Evolutionary conservation across 768 basidiomycete genomes (phyloP).

Genomic region (Collybia mongolica): DNA sequence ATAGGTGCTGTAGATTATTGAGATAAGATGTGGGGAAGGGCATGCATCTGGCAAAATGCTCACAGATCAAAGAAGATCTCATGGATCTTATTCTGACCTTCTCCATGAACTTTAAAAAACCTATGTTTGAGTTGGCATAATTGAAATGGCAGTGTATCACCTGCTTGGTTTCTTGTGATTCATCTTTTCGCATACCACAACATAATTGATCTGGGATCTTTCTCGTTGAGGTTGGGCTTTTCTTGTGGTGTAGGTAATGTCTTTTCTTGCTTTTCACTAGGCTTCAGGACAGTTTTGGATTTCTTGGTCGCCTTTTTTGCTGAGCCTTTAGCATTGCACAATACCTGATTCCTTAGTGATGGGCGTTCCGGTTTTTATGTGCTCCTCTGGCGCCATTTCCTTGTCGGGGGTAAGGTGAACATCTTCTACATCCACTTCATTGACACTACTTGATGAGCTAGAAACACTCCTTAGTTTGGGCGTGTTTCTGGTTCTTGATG

Average conservation of each 20-base stretch:
- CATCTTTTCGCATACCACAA: constrained; percentile 49
- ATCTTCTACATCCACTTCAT: constrained; percentile 22
- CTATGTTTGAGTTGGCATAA: neutral
- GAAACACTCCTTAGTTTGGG: constrained; percentile 5
- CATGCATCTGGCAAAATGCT: constrained; percentile 15
- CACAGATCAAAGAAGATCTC: constrained; percentile 79
- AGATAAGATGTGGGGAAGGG: neutral
- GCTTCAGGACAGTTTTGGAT: neutral
- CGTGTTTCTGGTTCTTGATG: constrained; percentile 10
- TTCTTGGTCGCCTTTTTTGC: neutral
- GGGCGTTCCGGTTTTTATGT: neutral
- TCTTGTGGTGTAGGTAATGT: constrained; percentile 12
- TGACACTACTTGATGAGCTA: constrained; percentile 16
- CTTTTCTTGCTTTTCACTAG: constrained; percentile 9
- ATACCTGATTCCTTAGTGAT: neutral
- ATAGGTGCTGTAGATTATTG: constrained; percentile 48
- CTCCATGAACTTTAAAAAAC: constrained; percentile 54
- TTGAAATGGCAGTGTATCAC: constrained; percentile 22
- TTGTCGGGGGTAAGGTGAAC: constrained; percentile 20
- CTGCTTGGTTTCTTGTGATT: constrained; percentile 58
- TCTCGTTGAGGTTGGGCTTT: constrained; percentile 41
- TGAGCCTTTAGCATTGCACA: constrained; percentile 1
- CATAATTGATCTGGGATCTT: constrained; percentile 53
- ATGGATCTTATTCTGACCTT: constrained; percentile 60
- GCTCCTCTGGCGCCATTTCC: constrained; percentile 9